Conservation (phyloP, 2,329 filamentous ascomycete genomes). For the Cyclaneusma minus region DNA sequence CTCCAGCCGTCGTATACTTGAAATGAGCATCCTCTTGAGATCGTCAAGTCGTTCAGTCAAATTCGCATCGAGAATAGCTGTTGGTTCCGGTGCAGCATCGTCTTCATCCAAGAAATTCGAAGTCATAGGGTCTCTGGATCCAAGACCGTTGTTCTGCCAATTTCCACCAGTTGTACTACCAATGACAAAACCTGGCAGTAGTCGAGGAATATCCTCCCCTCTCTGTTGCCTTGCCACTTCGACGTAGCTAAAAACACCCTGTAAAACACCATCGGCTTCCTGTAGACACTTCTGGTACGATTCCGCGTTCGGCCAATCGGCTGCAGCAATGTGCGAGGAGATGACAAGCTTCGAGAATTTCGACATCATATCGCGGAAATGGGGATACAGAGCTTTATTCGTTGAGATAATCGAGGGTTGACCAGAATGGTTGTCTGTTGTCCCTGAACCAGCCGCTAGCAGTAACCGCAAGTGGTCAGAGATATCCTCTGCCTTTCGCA, state of each 20-base stretch:
- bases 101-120: slow-evolving; percentile 80
- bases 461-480: slow-evolving; percentile 89
- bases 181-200: slow-evolving; percentile 85
- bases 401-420: slow-evolving; percentile 98
- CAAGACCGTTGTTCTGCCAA: slow-evolving; percentile 63
- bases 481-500: slow-evolving; percentile 89
- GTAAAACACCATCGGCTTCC: slow-evolving; percentile 90
- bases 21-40: slow-evolving; percentile 69
- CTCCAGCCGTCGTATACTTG: slow-evolving; percentile 73
- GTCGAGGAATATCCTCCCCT: slow-evolving; percentile 81
- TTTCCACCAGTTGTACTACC: slow-evolving; percentile 72
- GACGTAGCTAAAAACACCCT: slow-evolving; percentile 91
- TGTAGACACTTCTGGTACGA: slow-evolving; percentile 90
- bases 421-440: slow-evolving; percentile 95
- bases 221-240: slow-evolving; percentile 88
- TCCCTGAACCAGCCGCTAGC: slow-evolving; percentile 89
- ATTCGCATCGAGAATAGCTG: slow-evolving; percentile 56
- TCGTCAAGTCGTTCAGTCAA: slow-evolving; percentile 76
- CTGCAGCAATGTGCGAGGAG: slow-evolving; percentile 91
- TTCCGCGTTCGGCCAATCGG: slow-evolving; percentile 88
- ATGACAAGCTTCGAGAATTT: slow-evolving; percentile 98
- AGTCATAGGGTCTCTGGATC: slow-evolving; percentile 52
- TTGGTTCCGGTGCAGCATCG: slow-evolving; percentile 57
- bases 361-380: slow-evolving; percentile 99
- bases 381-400: slow-evolving; percentile 91